Evolutionary conservation across 2,329 filamentous ascomycete species (phyloP).

Genomic region (Pseudogymnoascus verrucosus): DNA sequence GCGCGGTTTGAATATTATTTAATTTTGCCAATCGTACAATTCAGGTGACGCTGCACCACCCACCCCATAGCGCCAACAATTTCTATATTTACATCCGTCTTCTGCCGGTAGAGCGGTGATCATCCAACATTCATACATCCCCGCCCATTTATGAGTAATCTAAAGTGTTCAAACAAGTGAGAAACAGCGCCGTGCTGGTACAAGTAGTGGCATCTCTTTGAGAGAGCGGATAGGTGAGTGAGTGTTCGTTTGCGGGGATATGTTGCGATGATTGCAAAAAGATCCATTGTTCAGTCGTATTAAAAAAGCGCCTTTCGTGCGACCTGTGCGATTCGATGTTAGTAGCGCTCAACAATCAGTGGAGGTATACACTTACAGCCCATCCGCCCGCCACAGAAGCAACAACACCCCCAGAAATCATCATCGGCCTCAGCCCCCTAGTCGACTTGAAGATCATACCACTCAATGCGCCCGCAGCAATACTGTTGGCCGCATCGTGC

Average conservation of each 20-base stretch:
- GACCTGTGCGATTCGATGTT: conserved; percentile 31
- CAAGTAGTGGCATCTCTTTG: conserved; percentile 17
- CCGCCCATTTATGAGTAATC: conserved; percentile 23
- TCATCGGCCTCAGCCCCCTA: conserved; percentile 79
- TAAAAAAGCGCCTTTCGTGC: conserved; percentile 44
- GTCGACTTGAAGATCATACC: conserved; percentile 98
- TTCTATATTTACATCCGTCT: conserved; percentile 28
- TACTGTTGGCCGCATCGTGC: conserved; percentile 84
- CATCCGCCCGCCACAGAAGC: conserved; percentile 77
- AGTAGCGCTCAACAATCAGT: conserved; percentile 13
- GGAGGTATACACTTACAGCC: conserved; percentile 60
- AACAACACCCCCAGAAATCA: conserved; percentile 87
- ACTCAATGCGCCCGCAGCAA: conserved; percentile 76
- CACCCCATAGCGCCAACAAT: conserved; percentile 10
- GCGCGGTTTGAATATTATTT: conserved; percentile 1
- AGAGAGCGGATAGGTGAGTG: conserved; percentile 8
- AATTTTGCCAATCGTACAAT: conserved; percentile 6
- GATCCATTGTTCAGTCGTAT: conserved; percentile 9
- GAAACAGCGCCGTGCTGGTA: conserved; percentile 23
- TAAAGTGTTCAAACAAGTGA: conserved; percentile 26
- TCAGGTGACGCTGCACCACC: conserved; percentile 5
- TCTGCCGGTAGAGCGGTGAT: conserved; percentile 28
- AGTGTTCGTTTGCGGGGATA: conserved; percentile 12
- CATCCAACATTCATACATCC: conserved; percentile 30
- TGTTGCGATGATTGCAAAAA: conserved; percentile 9